These are phyloP conservation scores for Sungouiozyma intestinalis DNA, from an alignment of 805 yeast species.

Conservation along the genomic window DNA sequence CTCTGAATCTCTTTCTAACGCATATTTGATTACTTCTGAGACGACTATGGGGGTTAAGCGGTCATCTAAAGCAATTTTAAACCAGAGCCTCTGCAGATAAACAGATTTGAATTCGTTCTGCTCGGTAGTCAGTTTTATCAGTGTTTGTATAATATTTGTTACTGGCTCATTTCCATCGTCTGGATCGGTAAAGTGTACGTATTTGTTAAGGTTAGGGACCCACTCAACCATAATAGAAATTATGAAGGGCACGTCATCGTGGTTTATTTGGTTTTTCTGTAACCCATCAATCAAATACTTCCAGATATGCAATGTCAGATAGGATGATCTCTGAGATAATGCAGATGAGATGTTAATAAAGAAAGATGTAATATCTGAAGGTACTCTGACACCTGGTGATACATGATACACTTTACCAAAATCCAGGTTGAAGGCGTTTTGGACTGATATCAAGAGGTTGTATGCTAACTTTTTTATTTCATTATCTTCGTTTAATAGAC, in stretches of 20 bases:
- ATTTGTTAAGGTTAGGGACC: slow-evolving; percentile 51
- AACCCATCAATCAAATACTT: slow-evolving; percentile 18
- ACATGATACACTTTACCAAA: slow-evolving; percentile 45
- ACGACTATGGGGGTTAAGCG: slow-evolving; percentile 44
- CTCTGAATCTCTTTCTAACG: slow-evolving; percentile 62
- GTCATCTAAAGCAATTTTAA: slow-evolving; percentile 49
- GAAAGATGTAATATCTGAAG: slow-evolving; percentile 52
- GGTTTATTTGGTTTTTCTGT: slow-evolving; percentile 10
- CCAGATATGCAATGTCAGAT: slow-evolving; percentile 46
- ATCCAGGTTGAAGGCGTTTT: slow-evolving; percentile 44
- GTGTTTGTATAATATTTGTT: slow-evolving; percentile 46
- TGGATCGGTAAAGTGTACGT: slow-evolving; percentile 42
- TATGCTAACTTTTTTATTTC: slow-evolving; percentile 55
- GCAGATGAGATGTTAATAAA: slow-evolving; percentile 44
- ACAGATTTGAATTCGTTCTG: slow-evolving; percentile 38
- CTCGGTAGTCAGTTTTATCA: slow-evolving; percentile 45
- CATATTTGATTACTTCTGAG: slow-evolving; percentile 62
- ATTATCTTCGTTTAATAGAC: slow-evolving; percentile 46
- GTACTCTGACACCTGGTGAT: slow-evolving; percentile 51
- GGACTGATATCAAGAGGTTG: slow-evolving; percentile 46
- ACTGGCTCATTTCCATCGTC: slow-evolving; percentile 48
- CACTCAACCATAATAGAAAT: slow-evolving; percentile 45
- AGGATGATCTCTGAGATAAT: slow-evolving; percentile 43
- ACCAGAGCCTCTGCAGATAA: slow-evolving; percentile 58
- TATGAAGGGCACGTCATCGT: slow-evolving; percentile 9